Evolutionary conservation across 139 green algal species (phyloP).

Genomic region (Chlamydomonas asymmetrica): DNA sequence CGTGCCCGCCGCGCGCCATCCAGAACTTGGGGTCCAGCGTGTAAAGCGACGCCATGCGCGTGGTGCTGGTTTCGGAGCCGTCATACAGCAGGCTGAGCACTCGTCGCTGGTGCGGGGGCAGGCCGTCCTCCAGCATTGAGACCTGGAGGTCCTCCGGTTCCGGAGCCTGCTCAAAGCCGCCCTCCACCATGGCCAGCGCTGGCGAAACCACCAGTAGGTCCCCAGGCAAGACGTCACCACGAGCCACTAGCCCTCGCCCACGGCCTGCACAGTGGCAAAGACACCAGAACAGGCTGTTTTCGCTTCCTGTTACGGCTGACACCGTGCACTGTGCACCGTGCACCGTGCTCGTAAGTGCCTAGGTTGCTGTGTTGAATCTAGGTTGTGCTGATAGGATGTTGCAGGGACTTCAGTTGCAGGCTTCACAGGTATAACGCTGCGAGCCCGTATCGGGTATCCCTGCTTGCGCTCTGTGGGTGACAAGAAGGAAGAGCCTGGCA

Average conservation of each 20-base stretch:
- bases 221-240: neutral
- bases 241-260: no score
- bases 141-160: slow-evolving; percentile 41
- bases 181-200: slow-evolving; percentile 27
- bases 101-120: slow-evolving; percentile 7
- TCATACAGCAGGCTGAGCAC: slow-evolving; percentile 35
- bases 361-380: no score
- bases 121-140: slow-evolving; percentile 19
- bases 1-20: slow-evolving; percentile 15
- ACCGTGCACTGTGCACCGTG: no score
- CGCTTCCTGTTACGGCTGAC: no score
- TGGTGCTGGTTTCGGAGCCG: neutral
- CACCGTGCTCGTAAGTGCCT: no score
- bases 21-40: slow-evolving; percentile 43
- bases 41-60: neutral
- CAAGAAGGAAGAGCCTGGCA: no score
- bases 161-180: slow-evolving; percentile 25
- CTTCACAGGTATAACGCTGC: slow-evolving; percentile 2
- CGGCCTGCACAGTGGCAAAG: no score
- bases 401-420: no score
- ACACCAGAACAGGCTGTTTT: no score
- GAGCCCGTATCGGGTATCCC: slow-evolving; percentile 18
- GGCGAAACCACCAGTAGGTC: slow-evolving; percentile 27
- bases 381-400: no score
- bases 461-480: slow-evolving; percentile 3